A percentile compares a stretch with the other conserved stretches of the same genome.
phyloP scores from a whole-genome alignment of 2,329 filamentous ascomycete genomes.

The Gremmenia infestans region DNA sequence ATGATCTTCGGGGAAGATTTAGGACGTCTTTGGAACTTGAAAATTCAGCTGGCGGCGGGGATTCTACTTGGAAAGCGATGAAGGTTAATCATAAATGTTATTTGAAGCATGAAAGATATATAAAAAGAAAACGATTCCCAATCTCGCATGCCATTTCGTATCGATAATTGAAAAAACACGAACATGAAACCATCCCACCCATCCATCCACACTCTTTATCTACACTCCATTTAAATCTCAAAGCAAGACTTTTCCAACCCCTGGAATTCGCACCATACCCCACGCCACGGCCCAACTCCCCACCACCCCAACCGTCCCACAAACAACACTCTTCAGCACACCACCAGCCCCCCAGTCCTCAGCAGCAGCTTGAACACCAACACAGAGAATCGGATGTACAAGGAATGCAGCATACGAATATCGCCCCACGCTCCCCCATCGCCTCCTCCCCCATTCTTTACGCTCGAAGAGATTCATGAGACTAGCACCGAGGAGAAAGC shows the following conservation, averaged over 20 bases:
- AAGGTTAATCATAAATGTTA: too few relatives aligned
- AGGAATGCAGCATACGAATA: constrained; percentile 12
- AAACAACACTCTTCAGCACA: not conserved
- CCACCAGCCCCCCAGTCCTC: not conserved
- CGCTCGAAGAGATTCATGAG: constrained; percentile 3
- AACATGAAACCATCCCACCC: too few relatives aligned
- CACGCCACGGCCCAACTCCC: not conserved
- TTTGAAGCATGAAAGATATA: too few relatives aligned
- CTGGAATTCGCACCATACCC: not conserved
- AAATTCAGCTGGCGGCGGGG: too few relatives aligned
- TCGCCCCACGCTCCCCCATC: constrained; percentile 5
- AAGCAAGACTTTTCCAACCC: not conserved
- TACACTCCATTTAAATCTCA: not conserved
- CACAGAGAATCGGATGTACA: constrained; percentile 7
- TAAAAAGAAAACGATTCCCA: too few relatives aligned
- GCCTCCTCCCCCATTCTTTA: constrained; percentile 1
- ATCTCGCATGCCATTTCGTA: too few relatives aligned
- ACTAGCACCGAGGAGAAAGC: constrained; percentile 3
- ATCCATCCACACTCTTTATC: too few relatives aligned
- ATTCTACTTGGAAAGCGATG: too few relatives aligned
- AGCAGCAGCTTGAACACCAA: not conserved
- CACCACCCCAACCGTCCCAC: not conserved
- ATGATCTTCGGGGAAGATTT: too few relatives aligned
- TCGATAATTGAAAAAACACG: too few relatives aligned
- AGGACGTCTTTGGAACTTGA: too few relatives aligned